Evolutionary conservation across 305 asterid species (phyloP).

Genomic region (Fraxinus platypoda): DNA sequence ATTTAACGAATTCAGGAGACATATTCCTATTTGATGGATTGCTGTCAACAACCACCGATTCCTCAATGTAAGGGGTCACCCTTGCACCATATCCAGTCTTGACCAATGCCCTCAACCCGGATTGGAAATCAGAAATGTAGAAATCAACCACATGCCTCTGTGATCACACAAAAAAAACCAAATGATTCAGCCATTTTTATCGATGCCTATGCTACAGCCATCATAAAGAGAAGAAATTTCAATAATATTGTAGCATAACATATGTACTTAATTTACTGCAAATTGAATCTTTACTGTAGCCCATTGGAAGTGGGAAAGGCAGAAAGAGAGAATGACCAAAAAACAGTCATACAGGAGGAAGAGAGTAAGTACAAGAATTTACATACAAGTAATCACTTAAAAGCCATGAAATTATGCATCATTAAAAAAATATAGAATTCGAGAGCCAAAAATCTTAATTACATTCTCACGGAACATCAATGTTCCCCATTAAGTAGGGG

Average conservation of each 20-base stretch:
- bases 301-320: neutral
- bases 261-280: neutral
- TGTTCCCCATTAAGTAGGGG: neutral
- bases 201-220: neutral
- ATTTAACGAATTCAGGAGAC: constrained; percentile 63
- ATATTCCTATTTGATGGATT: constrained; percentile 50
- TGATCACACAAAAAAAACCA: constrained; percentile 18
- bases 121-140: constrained; percentile 80
- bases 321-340: neutral
- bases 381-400: neutral
- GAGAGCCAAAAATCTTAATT: neutral
- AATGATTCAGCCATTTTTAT: neutral
- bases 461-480: neutral
- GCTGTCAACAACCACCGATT: constrained; percentile 59
- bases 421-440: neutral
- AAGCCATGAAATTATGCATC: neutral
- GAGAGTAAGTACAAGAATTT: neutral
- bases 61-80: constrained; percentile 73
- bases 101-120: constrained; percentile 82
- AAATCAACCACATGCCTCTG: constrained; percentile 84
- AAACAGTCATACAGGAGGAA: neutral
- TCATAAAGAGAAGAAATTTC: neutral
- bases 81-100: constrained; percentile 78
- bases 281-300: neutral
- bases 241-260: neutral